Conservation (phyloP, 805 yeast species). For the Scheffersomyces lignosus region DNA sequence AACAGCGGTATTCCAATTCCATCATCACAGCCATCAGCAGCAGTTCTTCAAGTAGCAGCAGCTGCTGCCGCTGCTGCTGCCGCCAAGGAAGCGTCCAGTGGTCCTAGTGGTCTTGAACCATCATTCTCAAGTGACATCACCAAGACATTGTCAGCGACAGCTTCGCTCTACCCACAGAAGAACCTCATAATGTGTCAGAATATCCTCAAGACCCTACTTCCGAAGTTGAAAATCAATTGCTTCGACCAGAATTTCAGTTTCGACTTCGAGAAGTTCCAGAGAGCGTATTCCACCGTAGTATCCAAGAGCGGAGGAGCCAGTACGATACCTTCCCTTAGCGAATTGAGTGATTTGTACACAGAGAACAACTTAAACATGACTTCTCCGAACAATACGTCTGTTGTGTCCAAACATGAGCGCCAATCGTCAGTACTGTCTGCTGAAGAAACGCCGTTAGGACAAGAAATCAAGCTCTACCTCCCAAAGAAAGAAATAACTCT, state of each 20-base stretch:
- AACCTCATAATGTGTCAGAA: conserved; percentile 32
- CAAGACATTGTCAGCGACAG: conserved; percentile 4
- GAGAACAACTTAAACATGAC: conserved; percentile 1
- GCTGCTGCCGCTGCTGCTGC: conserved; percentile 14
- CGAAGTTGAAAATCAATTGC: conserved; percentile 33
- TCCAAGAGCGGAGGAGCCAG: conserved; percentile 21
- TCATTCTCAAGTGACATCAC: neutral
- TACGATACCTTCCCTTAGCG: too few species aligned
- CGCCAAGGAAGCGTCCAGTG: conserved; percentile 13
- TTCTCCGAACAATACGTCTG: neutral
- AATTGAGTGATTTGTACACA: conserved; percentile 11
- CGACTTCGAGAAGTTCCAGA: conserved; percentile 32
- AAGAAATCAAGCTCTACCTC: conserved; percentile 63
- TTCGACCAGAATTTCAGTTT: conserved; percentile 28
- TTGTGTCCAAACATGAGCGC: conserved; percentile 7
- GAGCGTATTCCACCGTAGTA: conserved; percentile 20
- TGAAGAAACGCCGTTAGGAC: conserved; percentile 25
- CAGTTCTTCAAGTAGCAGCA: conserved; percentile 13
- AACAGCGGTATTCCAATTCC: conserved; percentile 30
- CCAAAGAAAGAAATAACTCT: conserved; percentile 77
- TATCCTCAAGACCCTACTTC: conserved; percentile 33
- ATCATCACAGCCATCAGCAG: conserved; percentile 15
- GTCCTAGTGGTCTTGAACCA: too few species aligned
- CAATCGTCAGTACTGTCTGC: conserved; percentile 15
- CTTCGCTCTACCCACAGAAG: conserved; percentile 8